phyloP scores from a whole-genome alignment of 306 rosid species.

The Cotoneaster glaucophyllus region DNA sequence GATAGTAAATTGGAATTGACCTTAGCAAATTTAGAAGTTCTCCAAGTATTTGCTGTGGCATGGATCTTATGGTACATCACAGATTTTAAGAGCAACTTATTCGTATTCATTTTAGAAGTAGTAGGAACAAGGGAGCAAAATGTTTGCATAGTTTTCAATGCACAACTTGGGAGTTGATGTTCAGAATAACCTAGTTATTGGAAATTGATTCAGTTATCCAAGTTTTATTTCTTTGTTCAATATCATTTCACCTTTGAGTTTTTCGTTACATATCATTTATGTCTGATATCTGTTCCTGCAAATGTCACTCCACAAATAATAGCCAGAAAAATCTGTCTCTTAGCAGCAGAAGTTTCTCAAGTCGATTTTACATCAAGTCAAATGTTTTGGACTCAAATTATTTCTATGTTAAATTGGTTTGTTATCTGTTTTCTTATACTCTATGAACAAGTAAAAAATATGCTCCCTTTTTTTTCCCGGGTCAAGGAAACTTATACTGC shows the following conservation, averaged over 20 bases:
- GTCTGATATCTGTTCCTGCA: not conserved
- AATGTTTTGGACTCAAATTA: not conserved
- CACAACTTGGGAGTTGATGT: not conserved
- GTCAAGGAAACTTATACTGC: not conserved
- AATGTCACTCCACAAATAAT: too few species aligned
- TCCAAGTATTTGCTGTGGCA: not conserved
- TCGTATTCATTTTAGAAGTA: not conserved
- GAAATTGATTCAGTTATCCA: not conserved
- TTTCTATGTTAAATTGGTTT: not conserved
- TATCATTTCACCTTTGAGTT: not conserved
- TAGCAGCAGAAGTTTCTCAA: not conserved
- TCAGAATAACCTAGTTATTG: not conserved
- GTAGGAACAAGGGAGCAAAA: not conserved
- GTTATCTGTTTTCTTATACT: not conserved
- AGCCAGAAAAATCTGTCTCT: not conserved
- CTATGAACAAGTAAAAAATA: not conserved
- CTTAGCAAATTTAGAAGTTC: not conserved
- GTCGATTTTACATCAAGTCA: not conserved
- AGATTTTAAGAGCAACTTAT: not conserved
- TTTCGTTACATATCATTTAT: not conserved
- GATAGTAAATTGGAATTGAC: too few species aligned
- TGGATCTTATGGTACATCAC: not conserved
- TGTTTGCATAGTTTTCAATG: not conserved
- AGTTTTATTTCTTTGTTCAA: not conserved
- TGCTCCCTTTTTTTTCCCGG: too few species aligned